phyloP scores from a whole-genome alignment of 306 rosid genomes.

The Bauhinia variegata region DNA sequence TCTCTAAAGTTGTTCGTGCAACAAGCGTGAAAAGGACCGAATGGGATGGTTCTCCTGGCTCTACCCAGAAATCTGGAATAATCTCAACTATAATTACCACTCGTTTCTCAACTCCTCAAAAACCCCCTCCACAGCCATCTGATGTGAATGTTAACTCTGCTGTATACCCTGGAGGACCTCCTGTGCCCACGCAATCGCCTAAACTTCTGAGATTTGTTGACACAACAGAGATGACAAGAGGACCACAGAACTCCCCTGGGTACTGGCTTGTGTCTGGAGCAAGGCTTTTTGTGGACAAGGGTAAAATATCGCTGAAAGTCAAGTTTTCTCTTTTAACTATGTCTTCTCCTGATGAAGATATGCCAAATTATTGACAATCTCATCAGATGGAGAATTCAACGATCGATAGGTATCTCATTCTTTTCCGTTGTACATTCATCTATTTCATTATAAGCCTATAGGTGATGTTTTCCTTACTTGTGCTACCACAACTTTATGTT shows the following conservation, averaged over 20 bases:
- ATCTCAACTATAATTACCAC: slow-evolving; percentile 77
- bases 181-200: slow-evolving; percentile 65
- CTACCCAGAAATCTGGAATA: slow-evolving; percentile 80
- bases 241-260: slow-evolving; percentile 87
- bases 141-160: slow-evolving; percentile 81
- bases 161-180: slow-evolving; percentile 86
- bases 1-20: slow-evolving; percentile 56
- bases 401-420: no score
- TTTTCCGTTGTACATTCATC: no score
- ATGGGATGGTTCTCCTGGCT: slow-evolving; percentile 78
- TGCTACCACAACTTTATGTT: no score
- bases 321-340: slow-evolving; percentile 75
- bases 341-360: slow-evolving; percentile 69
- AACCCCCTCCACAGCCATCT: slow-evolving; percentile 61
- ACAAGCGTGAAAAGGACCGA: slow-evolving; percentile 42
- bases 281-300: slow-evolving; percentile 69
- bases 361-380: slow-evolving; percentile 25
- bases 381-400: neutral
- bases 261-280: slow-evolving; percentile 95
- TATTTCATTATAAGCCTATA: no score
- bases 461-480: no score
- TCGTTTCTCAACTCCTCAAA: slow-evolving; percentile 69
- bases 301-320: slow-evolving; percentile 78
- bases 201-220: slow-evolving; percentile 83
- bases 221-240: slow-evolving; percentile 93